Conservation (phyloP, 495 filamentous ascomycete genomes). For the Trichoderma virens region DNA sequence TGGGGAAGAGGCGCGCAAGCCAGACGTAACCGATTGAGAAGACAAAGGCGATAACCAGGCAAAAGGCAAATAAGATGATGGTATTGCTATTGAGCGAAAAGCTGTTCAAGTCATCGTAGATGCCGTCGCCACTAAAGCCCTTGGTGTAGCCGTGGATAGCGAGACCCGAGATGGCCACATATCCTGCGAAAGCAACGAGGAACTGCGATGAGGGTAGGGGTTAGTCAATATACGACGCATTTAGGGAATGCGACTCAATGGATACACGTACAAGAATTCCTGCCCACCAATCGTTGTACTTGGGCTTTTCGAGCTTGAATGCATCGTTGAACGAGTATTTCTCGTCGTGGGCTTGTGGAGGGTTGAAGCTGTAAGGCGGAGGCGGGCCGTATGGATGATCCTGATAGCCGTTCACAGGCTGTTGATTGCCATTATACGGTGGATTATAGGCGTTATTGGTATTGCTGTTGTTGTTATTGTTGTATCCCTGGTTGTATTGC, state of each 20-base stretch:
- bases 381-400: conserved; percentile 12
- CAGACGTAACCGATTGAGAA: conserved; percentile 71
- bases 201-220: conserved; percentile 38
- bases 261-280: conserved; percentile 55
- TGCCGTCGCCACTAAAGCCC: conserved; percentile 61
- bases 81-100: conserved; percentile 77
- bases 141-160: conserved; percentile 65
- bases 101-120: conserved; percentile 60
- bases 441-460: conserved; percentile 7
- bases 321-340: conserved; percentile 66
- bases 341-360: conserved; percentile 16
- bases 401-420: conserved; percentile 14
- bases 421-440: background rate
- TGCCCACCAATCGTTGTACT: conserved; percentile 85
- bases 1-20: conserved; percentile 72
- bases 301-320: conserved; percentile 74
- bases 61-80: conserved; percentile 72
- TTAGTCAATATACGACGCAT: conserved; percentile 10
- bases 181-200: conserved; percentile 65
- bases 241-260: no score
- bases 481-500: conserved; percentile 4
- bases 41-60: conserved; percentile 60
- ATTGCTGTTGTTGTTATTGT: conserved; percentile 15
- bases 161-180: conserved; percentile 67
- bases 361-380: conserved; percentile 9